phyloP scores from a whole-genome alignment of 306 rosid species.

The Rosa multiflora region DNA sequence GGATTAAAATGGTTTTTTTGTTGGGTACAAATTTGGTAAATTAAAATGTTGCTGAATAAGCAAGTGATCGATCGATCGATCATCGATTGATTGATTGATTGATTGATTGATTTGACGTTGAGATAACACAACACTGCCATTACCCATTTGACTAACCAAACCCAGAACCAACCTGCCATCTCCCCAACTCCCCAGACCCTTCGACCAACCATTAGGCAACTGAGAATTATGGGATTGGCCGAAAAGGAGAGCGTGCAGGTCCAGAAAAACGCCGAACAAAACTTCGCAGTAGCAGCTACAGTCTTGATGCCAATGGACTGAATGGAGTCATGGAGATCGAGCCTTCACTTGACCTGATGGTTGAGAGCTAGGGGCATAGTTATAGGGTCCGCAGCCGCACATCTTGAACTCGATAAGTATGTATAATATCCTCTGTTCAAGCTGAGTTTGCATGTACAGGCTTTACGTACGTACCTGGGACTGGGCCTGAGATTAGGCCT shows the following conservation, averaged over 20 bases:
- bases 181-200: neutral
- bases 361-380: too few relatives aligned
- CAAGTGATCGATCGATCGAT: neutral
- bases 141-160: neutral
- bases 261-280: too few relatives aligned
- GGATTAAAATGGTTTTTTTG: too few relatives aligned
- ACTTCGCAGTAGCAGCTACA: neutral
- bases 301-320: neutral
- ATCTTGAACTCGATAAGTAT: too few relatives aligned
- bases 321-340: neutral
- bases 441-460: too few relatives aligned
- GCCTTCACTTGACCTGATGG: neutral
- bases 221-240: too few relatives aligned
- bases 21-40: too few relatives aligned
- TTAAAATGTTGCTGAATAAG: neutral
- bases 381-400: too few relatives aligned
- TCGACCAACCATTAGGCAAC: neutral
- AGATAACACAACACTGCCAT: neutral
- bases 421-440: too few relatives aligned
- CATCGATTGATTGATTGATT: neutral
- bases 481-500: too few relatives aligned
- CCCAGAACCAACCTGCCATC: neutral
- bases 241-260: too few relatives aligned
- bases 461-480: too few relatives aligned
- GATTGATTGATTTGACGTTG: constrained; percentile 6